Evolutionary conservation across 2,329 filamentous ascomycete genomes (phyloP).

Genomic region (Xylariales sp.): DNA sequence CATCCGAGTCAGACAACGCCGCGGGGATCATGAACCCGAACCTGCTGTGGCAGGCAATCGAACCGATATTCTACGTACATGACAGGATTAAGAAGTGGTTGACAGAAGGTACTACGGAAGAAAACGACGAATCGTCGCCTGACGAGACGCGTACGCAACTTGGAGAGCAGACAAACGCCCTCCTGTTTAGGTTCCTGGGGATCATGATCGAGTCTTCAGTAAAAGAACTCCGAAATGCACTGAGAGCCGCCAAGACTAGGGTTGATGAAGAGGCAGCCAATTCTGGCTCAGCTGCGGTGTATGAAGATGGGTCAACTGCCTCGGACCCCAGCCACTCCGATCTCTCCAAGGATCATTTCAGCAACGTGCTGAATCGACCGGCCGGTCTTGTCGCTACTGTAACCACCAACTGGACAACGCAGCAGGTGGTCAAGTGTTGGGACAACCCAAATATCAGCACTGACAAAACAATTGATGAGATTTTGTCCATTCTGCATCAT

Average conservation of each 20-base stretch:
- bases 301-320: slow-evolving; percentile 27
- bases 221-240: slow-evolving; percentile 23
- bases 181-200: slow-evolving; percentile 22
- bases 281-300: slow-evolving; percentile 19
- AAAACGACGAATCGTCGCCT: slow-evolving; percentile 15
- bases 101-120: slow-evolving; percentile 20
- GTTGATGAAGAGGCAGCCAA: slow-evolving; percentile 24
- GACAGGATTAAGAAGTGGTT: slow-evolving; percentile 23
- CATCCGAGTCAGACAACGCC: neutral
- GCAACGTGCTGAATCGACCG: slow-evolving; percentile 52
- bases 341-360: slow-evolving; percentile 57
- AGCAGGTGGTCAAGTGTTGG: slow-evolving; percentile 66
- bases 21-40: slow-evolving; percentile 15
- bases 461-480: slow-evolving; percentile 58
- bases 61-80: slow-evolving; percentile 24
- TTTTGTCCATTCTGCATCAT: slow-evolving; percentile 63
- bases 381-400: slow-evolving; percentile 49
- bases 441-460: slow-evolving; percentile 60
- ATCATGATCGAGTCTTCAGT: slow-evolving; percentile 24
- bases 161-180: slow-evolving; percentile 22
- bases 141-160: slow-evolving; percentile 19
- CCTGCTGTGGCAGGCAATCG: slow-evolving; percentile 22
- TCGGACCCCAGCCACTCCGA: slow-evolving; percentile 55
- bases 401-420: slow-evolving; percentile 63
- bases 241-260: slow-evolving; percentile 23